Base-by-base conservation (phyloP, 148 eudicot species). In the Diospyros kaki region DNA sequence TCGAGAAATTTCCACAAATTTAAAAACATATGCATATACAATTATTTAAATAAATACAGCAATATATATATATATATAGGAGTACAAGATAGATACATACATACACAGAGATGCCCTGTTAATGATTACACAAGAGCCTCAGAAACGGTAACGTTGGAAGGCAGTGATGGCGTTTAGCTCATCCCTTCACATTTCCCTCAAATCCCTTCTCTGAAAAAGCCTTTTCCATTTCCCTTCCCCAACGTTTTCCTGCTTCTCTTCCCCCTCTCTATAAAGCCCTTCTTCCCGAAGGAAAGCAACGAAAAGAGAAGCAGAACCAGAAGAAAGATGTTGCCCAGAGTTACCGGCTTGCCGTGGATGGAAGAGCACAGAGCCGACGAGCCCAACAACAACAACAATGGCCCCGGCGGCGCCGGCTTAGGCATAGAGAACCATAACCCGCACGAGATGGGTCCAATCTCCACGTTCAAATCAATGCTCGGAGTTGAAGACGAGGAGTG, bases 381-480 rank as follows among this genome's bases (percentile, higher is more conserved):
- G 54, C 60, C 51, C 76, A 77, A 70, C 69, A 72, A 70, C 65
- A 61, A 60, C 53, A 54, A 10, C 66, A 72, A 42, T 59, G 81
- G 77, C 2, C 39, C 39, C 15, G 9, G 68, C 0, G 76, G 28
- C 28, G 28, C 28, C 28, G 28, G 28, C 0, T 28, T 28, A 28
- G 28, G 28, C 28, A 28, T 28, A 0, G 28, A 28, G 28, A 28
- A 28, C 28, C 28, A 78, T 58, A 81, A 83, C 65, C 76, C 68
- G 61, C 76, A 68, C 66, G 84, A 82, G 68, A 80, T 69, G 63
- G 83, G 76, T 54, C 64, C 83, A 1, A 76, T 88, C 46, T 74
- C 88, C 1, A 52, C 88, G 0, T 88, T 88, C 84, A 91, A 87
- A 62, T 84, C 95, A 62, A 86, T 89, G 87, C 82, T 92, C 45